phyloP scores from a whole-genome alignment of 2,329 filamentous ascomycete species.

The Xylaria sp. region DNA sequence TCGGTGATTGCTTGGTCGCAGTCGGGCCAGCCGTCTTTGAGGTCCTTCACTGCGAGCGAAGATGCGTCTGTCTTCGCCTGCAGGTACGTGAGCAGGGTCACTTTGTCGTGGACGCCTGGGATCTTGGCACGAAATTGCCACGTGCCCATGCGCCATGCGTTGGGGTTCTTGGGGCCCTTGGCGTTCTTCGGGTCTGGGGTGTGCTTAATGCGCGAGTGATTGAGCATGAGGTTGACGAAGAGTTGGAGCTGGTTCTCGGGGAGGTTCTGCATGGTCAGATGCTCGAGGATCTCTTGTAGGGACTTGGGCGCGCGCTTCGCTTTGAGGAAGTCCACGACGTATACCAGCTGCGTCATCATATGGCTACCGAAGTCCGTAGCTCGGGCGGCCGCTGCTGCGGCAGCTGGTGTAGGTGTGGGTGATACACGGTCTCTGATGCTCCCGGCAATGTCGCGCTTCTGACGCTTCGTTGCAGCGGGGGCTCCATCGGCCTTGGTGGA shows the following conservation, averaged over 20 bases:
- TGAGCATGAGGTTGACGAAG: slow-evolving; percentile 63
- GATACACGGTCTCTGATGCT: slow-evolving; percentile 22
- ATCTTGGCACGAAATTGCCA: slow-evolving; percentile 82
- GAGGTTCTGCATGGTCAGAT: slow-evolving; percentile 65
- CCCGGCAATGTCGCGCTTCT: slow-evolving; percentile 46
- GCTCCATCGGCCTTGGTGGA: slow-evolving; percentile 37
- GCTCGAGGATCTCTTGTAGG: slow-evolving; percentile 72
- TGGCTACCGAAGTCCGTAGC: slow-evolving; percentile 71
- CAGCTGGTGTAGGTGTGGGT: slow-evolving; percentile 29
- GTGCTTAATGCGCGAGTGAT: slow-evolving; percentile 56
- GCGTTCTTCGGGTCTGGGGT: slow-evolving; percentile 40
- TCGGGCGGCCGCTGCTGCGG: slow-evolving; percentile 39
- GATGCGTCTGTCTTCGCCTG: slow-evolving; percentile 76
- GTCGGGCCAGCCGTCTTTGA: slow-evolving; percentile 92
- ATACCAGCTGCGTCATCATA: slow-evolving; percentile 82
- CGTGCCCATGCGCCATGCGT: slow-evolving; percentile 59
- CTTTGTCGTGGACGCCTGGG: slow-evolving; percentile 67
- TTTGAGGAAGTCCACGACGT: slow-evolving; percentile 78
- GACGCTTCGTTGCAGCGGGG: slow-evolving; percentile 45
- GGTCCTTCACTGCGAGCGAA: slow-evolving; percentile 77
- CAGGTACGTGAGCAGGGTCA: slow-evolving; percentile 73
- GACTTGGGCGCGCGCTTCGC: slow-evolving; percentile 62
- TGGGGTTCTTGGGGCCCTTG: slow-evolving; percentile 43
- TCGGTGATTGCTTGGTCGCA: slow-evolving; percentile 73
- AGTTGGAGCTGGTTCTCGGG: slow-evolving; percentile 56